These are phyloP conservation scores for Stemphylium beticola DNA, from an alignment of 2,329 filamentous ascomycete genomes.

Conservation along the genomic window DNA sequence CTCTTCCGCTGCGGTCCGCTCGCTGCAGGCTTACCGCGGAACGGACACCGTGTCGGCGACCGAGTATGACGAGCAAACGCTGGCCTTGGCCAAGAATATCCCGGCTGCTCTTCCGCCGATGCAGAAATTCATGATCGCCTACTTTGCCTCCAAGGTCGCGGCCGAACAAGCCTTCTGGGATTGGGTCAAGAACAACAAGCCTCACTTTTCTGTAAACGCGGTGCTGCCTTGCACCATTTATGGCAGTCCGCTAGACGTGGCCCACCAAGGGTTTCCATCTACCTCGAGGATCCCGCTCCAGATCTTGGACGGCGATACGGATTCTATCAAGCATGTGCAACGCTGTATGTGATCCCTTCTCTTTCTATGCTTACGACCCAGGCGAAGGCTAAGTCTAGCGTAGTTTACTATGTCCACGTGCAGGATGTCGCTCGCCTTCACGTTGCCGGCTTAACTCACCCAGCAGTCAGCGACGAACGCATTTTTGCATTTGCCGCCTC, in stretches of 20 bases:
- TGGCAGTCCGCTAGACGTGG: conserved; percentile 14
- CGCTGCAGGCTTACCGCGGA: conserved; percentile 34
- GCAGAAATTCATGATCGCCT: conserved; percentile 34
- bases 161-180: conserved; percentile 53
- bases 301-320: conserved; percentile 17
- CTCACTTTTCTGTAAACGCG: conserved; percentile 50
- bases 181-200: conserved; percentile 49
- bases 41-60: conserved; percentile 37
- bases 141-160: conserved; percentile 53
- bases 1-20: conserved; percentile 41
- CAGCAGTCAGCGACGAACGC: conserved; percentile 17
- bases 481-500: conserved; percentile 18
- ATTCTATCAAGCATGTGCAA: conserved; percentile 18
- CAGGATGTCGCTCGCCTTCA: conserved; percentile 29
- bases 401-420: conserved; percentile 24
- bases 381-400: conserved; percentile 3
- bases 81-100: conserved; percentile 38
- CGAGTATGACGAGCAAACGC: conserved; percentile 43
- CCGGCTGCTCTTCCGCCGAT: conserved; percentile 25
- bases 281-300: conserved; percentile 14
- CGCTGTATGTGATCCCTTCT: conserved; percentile 11
- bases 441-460: conserved; percentile 22
- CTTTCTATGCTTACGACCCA: neutral
- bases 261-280: conserved; percentile 22
- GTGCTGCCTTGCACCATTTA: conserved; percentile 20